Evolutionary conservation across 169 alveolate genomes (phyloP).

Genomic region (Plasmodium knowlesi): DNA sequence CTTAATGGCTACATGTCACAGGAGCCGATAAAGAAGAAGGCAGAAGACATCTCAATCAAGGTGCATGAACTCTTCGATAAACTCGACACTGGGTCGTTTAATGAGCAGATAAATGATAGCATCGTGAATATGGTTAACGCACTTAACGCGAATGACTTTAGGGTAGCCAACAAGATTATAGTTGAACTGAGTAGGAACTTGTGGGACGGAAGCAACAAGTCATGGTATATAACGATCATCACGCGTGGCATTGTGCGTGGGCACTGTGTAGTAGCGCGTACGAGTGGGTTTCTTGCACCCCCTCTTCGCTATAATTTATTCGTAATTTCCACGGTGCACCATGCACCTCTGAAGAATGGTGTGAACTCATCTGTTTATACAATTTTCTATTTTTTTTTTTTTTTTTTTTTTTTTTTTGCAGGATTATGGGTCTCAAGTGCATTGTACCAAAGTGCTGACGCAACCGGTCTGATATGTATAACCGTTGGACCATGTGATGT

Average conservation of each 20-base stretch:
- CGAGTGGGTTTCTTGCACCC: not conserved
- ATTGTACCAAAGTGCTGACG: slow-evolving; percentile 81
- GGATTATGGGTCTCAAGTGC: slow-evolving; percentile 86
- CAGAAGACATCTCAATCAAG: slow-evolving; percentile 79
- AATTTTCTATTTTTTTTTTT: slow-evolving; percentile 1
- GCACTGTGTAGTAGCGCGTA: not conserved
- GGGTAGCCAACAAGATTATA: slow-evolving; percentile 84
- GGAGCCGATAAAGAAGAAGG: slow-evolving; percentile 76
- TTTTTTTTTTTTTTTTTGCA: slow-evolving; percentile 27
- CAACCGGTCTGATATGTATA: not conserved
- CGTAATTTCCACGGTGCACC: not conserved
- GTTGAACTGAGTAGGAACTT: slow-evolving; percentile 84
- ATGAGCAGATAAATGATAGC: slow-evolving; percentile 83
- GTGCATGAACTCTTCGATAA: slow-evolving; percentile 82
- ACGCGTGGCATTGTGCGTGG: not conserved
- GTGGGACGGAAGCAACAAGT: slow-evolving; percentile 86
- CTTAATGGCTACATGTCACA: slow-evolving; percentile 51
- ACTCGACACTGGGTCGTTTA: slow-evolving; percentile 81
- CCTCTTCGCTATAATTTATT: not conserved
- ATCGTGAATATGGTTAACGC: slow-evolving; percentile 82
- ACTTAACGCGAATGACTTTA: slow-evolving; percentile 81
- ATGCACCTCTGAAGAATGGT: not conserved
- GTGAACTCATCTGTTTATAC: not conserved
- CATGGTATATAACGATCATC: slow-evolving; percentile 77
- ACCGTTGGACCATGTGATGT: not conserved